A percentile compares a stretch with the other conserved stretches of the same genome.
These are phyloP conservation scores for Pythium dissotocum DNA, from an alignment of 352 stramenopile species.

Conservation along the genomic window DNA sequence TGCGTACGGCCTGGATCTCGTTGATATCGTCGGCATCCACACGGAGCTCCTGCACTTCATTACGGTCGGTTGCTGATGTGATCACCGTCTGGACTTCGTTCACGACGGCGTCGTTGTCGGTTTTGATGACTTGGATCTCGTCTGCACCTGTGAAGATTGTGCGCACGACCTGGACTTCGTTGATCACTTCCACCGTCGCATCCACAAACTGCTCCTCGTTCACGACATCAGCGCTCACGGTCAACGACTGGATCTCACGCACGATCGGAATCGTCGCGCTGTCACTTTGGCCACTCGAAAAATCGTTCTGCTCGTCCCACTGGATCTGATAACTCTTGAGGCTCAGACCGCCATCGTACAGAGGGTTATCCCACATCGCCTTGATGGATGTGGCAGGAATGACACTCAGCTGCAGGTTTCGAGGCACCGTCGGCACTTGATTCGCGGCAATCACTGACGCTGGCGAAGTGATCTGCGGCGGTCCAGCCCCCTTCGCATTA, in stretches of 20 bases:
- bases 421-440: constrained; percentile 60
- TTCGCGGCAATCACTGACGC: constrained; percentile 53
- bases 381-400: constrained; percentile 73
- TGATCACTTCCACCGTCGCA: constrained; percentile 92
- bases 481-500: constrained; percentile 73
- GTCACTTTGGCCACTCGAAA: constrained; percentile 68
- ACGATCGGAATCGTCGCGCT: constrained; percentile 82
- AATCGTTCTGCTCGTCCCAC: constrained; percentile 82
- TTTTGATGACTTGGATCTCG: constrained; percentile 88
- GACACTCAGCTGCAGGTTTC: constrained; percentile 54
- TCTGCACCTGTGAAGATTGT: constrained; percentile 84
- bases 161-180: constrained; percentile 95
- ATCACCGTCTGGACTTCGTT: constrained; percentile 93
- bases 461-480: constrained; percentile 39
- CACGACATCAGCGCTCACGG: constrained; percentile 76
- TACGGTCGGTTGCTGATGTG: constrained; percentile 88
- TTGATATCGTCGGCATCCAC: constrained; percentile 88
- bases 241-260: constrained; percentile 90
- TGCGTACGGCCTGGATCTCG: constrained; percentile 91
- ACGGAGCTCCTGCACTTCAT: constrained; percentile 90
- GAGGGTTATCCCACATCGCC: constrained; percentile 86
- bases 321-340: constrained; percentile 73
- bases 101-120: constrained; percentile 63
- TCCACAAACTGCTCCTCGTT: constrained; percentile 94
- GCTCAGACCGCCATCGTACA: constrained; percentile 90